These are phyloP conservation scores for Pichia sporocuriosa DNA, from an alignment of 805 yeast species.

Conservation along the genomic window DNA sequence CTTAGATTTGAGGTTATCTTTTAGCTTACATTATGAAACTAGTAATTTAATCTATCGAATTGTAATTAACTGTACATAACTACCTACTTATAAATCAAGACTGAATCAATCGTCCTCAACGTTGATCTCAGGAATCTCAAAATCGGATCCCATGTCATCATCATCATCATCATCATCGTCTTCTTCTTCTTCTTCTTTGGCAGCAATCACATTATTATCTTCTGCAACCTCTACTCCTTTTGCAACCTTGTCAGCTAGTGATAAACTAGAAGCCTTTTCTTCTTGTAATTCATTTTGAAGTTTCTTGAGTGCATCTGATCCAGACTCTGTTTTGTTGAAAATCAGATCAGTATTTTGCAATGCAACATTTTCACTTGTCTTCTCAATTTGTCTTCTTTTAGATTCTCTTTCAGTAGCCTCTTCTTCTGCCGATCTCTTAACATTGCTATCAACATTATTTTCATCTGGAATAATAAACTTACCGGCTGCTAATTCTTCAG, in stretches of 20 bases:
- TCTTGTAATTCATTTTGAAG: background rate
- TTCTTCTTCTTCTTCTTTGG: constrained; percentile 7
- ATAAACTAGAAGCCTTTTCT: constrained; percentile 2
- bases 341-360: constrained; percentile 14
- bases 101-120: constrained; percentile 22
- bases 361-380: constrained; percentile 3
- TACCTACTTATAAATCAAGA: constrained; percentile 1
- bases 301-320: background rate
- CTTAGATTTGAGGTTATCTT: background rate
- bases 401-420: constrained; percentile 11
- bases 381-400: constrained; percentile 13
- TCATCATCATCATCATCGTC: constrained; percentile 10
- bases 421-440: constrained; percentile 8
- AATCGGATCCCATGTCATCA: constrained; percentile 28
- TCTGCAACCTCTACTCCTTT: constrained; percentile 7
- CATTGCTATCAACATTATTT: no score
- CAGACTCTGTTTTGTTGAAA: constrained; percentile 13
- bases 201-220: background rate
- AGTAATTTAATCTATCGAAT: no score
- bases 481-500: background rate
- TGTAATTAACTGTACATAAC: background rate
- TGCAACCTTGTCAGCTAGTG: constrained; percentile 6
- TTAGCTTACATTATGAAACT: constrained; percentile 5
- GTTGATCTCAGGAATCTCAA: constrained; percentile 33
- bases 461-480: constrained; percentile 5